Evolutionary conservation across 2,329 filamentous ascomycete species (phyloP).

Genomic region (Dactylellina drechsleri): DNA sequence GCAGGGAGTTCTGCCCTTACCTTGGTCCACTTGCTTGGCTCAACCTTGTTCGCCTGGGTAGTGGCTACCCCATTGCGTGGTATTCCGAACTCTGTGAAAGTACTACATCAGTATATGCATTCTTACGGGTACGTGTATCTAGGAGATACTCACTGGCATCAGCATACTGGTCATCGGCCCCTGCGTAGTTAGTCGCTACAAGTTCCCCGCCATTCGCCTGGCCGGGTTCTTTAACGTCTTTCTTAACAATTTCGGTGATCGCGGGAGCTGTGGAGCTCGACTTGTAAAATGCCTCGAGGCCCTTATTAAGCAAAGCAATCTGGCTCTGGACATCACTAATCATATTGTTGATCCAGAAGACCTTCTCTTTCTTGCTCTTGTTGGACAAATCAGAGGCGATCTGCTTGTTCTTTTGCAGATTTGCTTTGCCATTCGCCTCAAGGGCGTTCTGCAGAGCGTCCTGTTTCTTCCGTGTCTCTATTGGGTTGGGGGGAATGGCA

Average conservation of each 20-base stretch:
- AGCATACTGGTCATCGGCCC: slow-evolving; percentile 23
- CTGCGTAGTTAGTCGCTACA: slow-evolving; percentile 20
- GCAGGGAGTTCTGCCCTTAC: slow-evolving; percentile 19
- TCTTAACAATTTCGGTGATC: slow-evolving; percentile 29
- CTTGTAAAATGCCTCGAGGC: slow-evolving; percentile 27
- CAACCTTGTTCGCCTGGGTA: slow-evolving; percentile 14
- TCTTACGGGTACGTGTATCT: slow-evolving; percentile 19
- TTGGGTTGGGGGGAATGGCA: background rate
- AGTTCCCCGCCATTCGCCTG: slow-evolving; percentile 17
- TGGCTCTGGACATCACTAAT: slow-evolving; percentile 24
- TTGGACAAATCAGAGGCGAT: slow-evolving; percentile 24
- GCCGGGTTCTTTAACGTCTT: slow-evolving; percentile 25
- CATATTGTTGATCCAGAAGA: slow-evolving; percentile 26
- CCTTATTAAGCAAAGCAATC: slow-evolving; percentile 22
- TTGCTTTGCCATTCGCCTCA: slow-evolving; percentile 23
- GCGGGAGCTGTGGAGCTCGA: slow-evolving; percentile 26
- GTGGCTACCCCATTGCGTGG: slow-evolving; percentile 28
- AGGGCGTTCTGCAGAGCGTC: slow-evolving; percentile 15
- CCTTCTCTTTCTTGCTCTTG: slow-evolving; percentile 25
- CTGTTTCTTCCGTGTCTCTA: slow-evolving; percentile 8
- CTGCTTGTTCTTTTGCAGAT: slow-evolving; percentile 19
- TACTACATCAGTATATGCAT: slow-evolving; percentile 17
- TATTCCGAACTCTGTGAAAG: slow-evolving; percentile 30
- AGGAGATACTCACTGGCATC: slow-evolving; percentile 25
- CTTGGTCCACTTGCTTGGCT: slow-evolving; percentile 29